A percentile compares a stretch with the other conserved stretches of the same genome.
Conservation (phyloP, 345 rosid genomes). For the Salix arbutifolia region DNA sequence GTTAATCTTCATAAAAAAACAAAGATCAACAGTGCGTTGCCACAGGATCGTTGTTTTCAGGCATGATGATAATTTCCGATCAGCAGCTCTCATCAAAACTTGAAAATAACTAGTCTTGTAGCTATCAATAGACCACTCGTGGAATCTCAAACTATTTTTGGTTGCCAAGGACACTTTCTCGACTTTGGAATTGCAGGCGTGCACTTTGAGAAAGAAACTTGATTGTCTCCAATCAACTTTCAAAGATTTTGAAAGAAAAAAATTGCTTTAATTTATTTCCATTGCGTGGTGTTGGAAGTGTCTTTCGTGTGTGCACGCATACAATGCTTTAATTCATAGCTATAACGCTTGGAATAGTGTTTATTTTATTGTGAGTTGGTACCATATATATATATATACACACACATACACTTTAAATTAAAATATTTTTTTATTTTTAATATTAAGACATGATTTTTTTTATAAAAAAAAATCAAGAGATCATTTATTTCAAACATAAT, state of each 20-base stretch:
- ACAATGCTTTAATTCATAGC: too few relatives aligned
- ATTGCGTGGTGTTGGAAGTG: too few relatives aligned
- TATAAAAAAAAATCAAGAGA: too few relatives aligned
- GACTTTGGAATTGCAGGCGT: neutral
- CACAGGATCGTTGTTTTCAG: neutral
- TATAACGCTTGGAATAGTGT: too few relatives aligned
- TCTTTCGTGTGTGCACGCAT: too few relatives aligned
- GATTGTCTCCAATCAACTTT: neutral
- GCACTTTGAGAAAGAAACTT: neutral
- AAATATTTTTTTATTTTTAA: too few relatives aligned
- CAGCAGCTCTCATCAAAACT: neutral
- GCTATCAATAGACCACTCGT: neutral
- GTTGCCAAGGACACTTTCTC: neutral
- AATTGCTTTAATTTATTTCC: neutral
- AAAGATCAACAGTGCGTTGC: neutral
- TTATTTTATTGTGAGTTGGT: too few relatives aligned
- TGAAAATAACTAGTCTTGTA: constrained; percentile 1
- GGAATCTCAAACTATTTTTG: neutral
- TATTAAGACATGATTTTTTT: too few relatives aligned
- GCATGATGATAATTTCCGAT: neutral
- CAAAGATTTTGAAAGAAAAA: too few relatives aligned
- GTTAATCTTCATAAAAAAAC: neutral
- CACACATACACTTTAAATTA: too few relatives aligned
- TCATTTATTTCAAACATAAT: too few relatives aligned
- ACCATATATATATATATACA: too few relatives aligned